Evolutionary conservation across 768 basidiomycete species (phyloP).

Genomic region (Melanogaster broomeanus): DNA sequence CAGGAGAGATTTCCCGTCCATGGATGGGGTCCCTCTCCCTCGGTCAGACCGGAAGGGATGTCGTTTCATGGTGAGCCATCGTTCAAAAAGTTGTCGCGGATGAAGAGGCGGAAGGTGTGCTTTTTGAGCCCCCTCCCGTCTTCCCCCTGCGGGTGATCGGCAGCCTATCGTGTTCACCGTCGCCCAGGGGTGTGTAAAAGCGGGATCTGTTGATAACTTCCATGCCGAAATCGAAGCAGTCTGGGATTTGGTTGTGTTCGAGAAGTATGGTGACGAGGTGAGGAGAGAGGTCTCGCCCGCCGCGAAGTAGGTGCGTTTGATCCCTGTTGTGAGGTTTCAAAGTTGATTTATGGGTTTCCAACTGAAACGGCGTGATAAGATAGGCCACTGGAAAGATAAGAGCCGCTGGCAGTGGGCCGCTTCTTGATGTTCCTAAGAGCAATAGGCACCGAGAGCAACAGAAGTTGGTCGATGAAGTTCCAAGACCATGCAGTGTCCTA

Average conservation of each 20-base stretch:
- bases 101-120: not conserved
- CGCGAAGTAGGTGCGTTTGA: too few species aligned
- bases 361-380: too few species aligned
- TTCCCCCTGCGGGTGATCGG: not conserved
- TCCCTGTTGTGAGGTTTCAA: too few species aligned
- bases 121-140: not conserved
- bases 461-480: too few species aligned
- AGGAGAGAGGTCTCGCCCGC: too few species aligned
- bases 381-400: too few species aligned
- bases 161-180: not conserved
- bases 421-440: too few species aligned
- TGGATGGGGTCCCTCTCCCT: not conserved
- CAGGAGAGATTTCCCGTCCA: conserved; percentile 12
- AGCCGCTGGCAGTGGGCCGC: too few species aligned
- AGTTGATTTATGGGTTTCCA: too few species aligned
- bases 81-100: conserved; percentile 11
- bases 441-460: too few species aligned
- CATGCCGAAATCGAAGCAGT: not conserved
- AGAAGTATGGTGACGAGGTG: not conserved
- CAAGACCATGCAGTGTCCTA: too few species aligned
- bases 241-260: not conserved
- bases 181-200: not conserved
- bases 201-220: not conserved
- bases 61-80: conserved; percentile 10
- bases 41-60: not conserved